phyloP scores from a whole-genome alignment of 129 eudicot species.

The Logfia minima region DNA sequence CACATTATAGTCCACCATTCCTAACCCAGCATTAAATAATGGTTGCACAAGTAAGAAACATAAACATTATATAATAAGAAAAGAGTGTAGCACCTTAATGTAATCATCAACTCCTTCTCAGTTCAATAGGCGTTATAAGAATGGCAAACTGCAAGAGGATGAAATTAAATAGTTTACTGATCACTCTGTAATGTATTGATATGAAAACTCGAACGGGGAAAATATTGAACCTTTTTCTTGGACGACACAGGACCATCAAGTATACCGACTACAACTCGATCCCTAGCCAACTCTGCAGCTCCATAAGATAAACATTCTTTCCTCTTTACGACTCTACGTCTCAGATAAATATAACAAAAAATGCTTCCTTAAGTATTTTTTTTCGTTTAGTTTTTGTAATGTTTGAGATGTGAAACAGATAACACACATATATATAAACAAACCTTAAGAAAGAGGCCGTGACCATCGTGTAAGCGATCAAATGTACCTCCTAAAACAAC shows the following conservation, averaged over 20 bases:
- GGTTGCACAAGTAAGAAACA: not conserved
- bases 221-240: constrained; percentile 58
- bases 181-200: not conserved
- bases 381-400: not conserved
- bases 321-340: not conserved
- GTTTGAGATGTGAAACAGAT: not conserved
- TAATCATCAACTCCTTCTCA: constrained; percentile 67
- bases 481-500: constrained; percentile 92
- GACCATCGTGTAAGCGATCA: constrained; percentile 90
- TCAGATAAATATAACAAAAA: not conserved
- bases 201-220: not conserved
- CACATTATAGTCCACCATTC: not conserved
- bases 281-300: constrained; percentile 71
- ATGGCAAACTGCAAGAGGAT: constrained; percentile 64
- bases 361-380: not conserved
- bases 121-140: constrained; percentile 70
- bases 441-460: constrained; percentile 87
- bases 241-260: constrained; percentile 84
- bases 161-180: not conserved
- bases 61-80: not conserved
- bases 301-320: constrained; percentile 36
- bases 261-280: constrained; percentile 79
- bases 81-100: constrained; percentile 62
- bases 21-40: not conserved
- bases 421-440: not conserved